Evolutionary conservation across 2,329 filamentous ascomycete genomes (phyloP).

Genomic region (Alternaria brassicae): DNA sequence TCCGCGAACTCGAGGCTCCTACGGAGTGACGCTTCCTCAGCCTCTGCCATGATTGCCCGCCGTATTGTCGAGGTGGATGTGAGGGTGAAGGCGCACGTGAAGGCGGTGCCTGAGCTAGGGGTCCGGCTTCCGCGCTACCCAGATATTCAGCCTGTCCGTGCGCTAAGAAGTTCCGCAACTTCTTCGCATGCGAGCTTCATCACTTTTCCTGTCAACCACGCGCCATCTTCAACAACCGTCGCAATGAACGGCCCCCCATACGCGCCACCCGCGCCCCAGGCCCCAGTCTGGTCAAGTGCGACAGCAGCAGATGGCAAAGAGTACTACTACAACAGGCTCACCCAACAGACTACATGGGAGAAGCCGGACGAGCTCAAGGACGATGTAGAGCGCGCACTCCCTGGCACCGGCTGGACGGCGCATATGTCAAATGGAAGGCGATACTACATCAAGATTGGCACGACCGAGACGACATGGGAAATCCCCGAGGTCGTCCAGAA

Average conservation of each 20-base stretch:
- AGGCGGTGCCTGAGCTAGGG: constrained; percentile 16
- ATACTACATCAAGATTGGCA: constrained; percentile 93
- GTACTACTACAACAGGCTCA: constrained; percentile 90
- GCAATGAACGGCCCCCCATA: constrained; percentile 64
- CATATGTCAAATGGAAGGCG: constrained; percentile 79
- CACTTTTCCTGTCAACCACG: constrained; percentile 5
- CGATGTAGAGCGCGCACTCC: constrained; percentile 79
- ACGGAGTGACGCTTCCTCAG: constrained; percentile 33
- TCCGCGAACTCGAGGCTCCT: constrained; percentile 49
- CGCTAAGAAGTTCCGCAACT: constrained; percentile 6
- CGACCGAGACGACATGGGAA: constrained; percentile 92
- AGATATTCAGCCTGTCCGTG: constrained; percentile 13
- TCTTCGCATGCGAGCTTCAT: constrained; percentile 5
- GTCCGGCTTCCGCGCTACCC: not conserved
- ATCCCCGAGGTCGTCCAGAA: constrained; percentile 77
- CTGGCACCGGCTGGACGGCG: constrained; percentile 91
- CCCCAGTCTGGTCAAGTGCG: constrained; percentile 76
- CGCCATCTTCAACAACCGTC: constrained; percentile 10
- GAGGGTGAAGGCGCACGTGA: constrained; percentile 25
- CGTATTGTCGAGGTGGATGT: constrained; percentile 7
- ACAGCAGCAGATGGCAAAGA: constrained; percentile 80
- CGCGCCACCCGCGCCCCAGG: constrained; percentile 56
- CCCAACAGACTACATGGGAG: constrained; percentile 90
- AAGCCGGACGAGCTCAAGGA: constrained; percentile 92
- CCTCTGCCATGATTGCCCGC: constrained; percentile 27